A percentile compares a stretch with the other conserved stretches of the same genome.
Evolutionary conservation across 2,329 filamentous ascomycete genomes (phyloP).

Genomic region (Colletotrichum sp.): DNA sequence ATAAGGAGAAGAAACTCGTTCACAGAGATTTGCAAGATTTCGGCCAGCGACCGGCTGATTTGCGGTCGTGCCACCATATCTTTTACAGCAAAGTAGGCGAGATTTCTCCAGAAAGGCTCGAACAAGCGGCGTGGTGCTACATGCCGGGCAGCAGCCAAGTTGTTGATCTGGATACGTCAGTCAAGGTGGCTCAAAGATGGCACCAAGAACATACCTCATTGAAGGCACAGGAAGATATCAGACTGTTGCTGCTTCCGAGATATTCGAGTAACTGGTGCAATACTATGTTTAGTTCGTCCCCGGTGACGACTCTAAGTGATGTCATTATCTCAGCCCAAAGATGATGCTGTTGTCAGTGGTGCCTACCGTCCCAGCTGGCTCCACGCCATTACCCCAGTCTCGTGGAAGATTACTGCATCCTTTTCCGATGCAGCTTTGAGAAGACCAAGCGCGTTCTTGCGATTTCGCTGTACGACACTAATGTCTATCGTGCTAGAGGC

Average conservation of each 20-base stretch:
- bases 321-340: not conserved
- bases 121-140: slow-evolving; percentile 73
- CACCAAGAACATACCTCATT: slow-evolving; percentile 64
- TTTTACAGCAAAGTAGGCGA: slow-evolving; percentile 83
- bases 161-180: slow-evolving; percentile 54
- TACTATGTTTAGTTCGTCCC: slow-evolving; percentile 86
- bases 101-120: slow-evolving; percentile 84
- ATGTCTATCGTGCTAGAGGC: slow-evolving; percentile 35
- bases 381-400: slow-evolving; percentile 86
- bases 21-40: slow-evolving; percentile 78
- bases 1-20: slow-evolving; percentile 76
- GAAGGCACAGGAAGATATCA: slow-evolving; percentile 82
- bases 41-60: slow-evolving; percentile 79
- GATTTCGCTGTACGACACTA: slow-evolving; percentile 64
- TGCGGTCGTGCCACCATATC: slow-evolving; percentile 83
- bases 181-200: not conserved
- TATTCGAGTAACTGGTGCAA: slow-evolving; percentile 86
- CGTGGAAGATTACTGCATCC: slow-evolving; percentile 70
- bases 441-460: slow-evolving; percentile 71
- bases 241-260: slow-evolving; percentile 79
- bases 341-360: not conserved
- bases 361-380: slow-evolving; percentile 77
- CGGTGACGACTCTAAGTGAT: slow-evolving; percentile 65
- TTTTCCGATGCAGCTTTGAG: slow-evolving; percentile 76
- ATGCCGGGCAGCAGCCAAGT: slow-evolving; percentile 69